Base-by-base conservation (phyloP, 129 eudicot genomes). In the Mikania micrantha region DNA sequence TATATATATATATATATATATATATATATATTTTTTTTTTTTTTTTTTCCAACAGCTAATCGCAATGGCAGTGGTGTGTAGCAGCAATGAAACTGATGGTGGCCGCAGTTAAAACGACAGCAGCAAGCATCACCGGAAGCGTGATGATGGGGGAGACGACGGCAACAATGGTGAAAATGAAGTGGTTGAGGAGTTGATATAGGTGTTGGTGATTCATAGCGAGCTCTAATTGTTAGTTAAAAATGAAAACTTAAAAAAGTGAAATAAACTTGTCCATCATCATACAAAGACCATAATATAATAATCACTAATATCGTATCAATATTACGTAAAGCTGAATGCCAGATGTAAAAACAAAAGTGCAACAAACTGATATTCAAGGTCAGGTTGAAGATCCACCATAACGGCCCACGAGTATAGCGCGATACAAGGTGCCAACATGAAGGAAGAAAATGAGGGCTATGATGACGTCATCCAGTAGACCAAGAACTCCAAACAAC, bases 401-500 rank as follows among this genome's bases (percentile, higher is more conserved):
- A 69, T 89, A 96, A 22, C 99, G 95, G 24, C 75, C 65, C 57
- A 94, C 79, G 0, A 94, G 95, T 66, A 94, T 82, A 22, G 93
- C 83, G 66, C 99, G 87, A 70, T 94, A 94, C 72, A 90, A 81
- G 57, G 95, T 88, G 70, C 95, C 99, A 52, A 90, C 87, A 31
- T 94, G 88, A 60, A 94, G 81, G 87, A 90, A 87, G 80, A 85
- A 94, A 67, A 94, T 75, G 53, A 94, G 85, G 52, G 85, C 79
- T 39, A 94, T 81, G 25, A 94, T 83, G 70, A 78, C 29, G 85
- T 94, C 99, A 71, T 94, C 99, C 79, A 94, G 60, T 8, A 89
- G 82, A 75, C 99, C 99, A 41, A 94, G 75, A 27, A 94, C 65
- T 66, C 99, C 99, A 20, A 89, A 65, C 31, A 94, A 49, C 17